Base-by-base conservation (phyloP, 1,284 basidiomycete species). In the Ustilago curta region DNA sequence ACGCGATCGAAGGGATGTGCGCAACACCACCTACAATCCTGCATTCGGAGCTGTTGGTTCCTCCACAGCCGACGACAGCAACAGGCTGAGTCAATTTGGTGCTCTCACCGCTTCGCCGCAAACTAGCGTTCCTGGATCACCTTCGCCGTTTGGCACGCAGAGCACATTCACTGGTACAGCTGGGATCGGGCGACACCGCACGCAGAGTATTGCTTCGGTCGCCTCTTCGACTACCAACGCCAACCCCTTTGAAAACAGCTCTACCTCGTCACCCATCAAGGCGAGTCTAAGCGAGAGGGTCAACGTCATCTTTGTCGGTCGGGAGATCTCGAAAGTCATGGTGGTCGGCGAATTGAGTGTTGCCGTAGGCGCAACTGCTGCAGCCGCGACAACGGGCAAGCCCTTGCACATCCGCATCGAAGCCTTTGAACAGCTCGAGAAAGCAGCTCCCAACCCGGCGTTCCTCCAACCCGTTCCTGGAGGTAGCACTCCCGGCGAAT, bases 391-490 rank as follows among this genome's bases (percentile, higher is more conserved):
- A 0, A 69, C 14, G 23, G 74, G 48, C 11, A 55, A 63, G 35
- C 73, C 65, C 6, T 14, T 83, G 56, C 86, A 86, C 62, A 81
- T 89, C 50, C 84, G 86, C 6, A 73, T 89, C 32, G 85, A 85
- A 23, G 77, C 84, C 23, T 87, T 87, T 61, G 87, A 88, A 65
- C 77, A 83, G 40, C 78, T 88, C 25, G 88, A 88, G 43, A 88
- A 88, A 68, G 86, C 87, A 14, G 87, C 87, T 7, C 88, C 88
- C 8, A 88, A 89, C 74, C 86, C 88, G 27, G 84, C 84, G 3
- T 88, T 86, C 76, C 80, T 88, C 12, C 66, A 82, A 9, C 83
- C 87, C 23, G 79, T 87, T 0, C 53, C 68, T 6, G 81, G 85
- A 4, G 86, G 85, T 21, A 66, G 53, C 9, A 58, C 21, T 2